Base-by-base conservation (phyloP, 2,329 filamentous ascomycete species). In the Venturia carpophila region DNA sequence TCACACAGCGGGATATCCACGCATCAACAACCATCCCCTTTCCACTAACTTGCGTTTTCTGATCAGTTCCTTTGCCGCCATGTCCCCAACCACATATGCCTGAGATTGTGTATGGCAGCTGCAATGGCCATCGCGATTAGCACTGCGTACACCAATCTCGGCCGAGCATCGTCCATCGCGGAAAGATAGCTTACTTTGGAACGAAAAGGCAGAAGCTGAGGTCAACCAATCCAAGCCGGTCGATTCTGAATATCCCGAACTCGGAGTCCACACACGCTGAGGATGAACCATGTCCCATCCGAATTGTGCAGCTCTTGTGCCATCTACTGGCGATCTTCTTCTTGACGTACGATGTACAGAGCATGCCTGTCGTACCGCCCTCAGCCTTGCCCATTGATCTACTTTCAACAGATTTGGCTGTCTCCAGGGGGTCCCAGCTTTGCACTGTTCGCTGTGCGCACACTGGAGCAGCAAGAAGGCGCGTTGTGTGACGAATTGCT, bases 231-330 rank as follows among this genome's bases (percentile, higher is more conserved):
- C 78, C 71, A 43, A 79, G 69, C 6, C 68, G 67, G 47, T 78
- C 69, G 15, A 78, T 67, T 0, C 76, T 77, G 41, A 74, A 69
- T 3, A 79, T 71, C 9, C 71, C 71, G 70, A 78, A 79, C 6
- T 71, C 63, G 0, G 68, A 74, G 69, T 85, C 81, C 9, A 85
- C 81, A 39, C 37, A 60, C 41, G 58, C 30, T 1, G 30, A 41
- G 11, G 21, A 43, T 10, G 70, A 69, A 37, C 70, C 69, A 67
- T 73, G 77, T 0, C 83, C 84, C 84, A 87, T 87, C 70, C 80
- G 80, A 7, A 78, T 78, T 0, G 84, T 87, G 0, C 82, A 81
- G 0, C 77, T 82, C 79, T 80, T 84, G 70, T 82, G 83, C 81
- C 79, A 85, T 65, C 75, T 82, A 3, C 78, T 82, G 41, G 72